Conservation (phyloP, 345 rosid species). For the Linum tenue region DNA sequence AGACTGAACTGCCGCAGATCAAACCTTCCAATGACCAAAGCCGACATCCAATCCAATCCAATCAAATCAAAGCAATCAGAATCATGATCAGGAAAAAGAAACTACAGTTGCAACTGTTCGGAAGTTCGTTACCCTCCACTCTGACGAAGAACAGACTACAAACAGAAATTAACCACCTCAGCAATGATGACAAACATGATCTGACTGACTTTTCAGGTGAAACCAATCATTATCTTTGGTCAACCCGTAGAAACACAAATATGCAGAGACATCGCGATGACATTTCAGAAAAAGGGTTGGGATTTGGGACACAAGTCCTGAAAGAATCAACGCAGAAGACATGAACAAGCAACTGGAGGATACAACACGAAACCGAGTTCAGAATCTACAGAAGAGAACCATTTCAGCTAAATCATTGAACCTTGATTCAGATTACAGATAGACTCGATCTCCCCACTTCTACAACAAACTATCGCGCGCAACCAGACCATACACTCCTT, state of each 20-base stretch:
- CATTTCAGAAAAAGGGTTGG: neutral
- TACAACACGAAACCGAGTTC: neutral
- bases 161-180: no score
- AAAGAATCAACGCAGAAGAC: neutral
- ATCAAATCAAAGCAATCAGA: no score
- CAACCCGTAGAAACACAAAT: neutral
- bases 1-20: no score
- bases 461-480: constrained; percentile 13
- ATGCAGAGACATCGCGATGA: neutral
- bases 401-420: constrained; percentile 24
- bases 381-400: constrained; percentile 29
- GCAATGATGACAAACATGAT: neutral
- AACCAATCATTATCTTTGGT: neutral
- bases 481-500: constrained; percentile 7
- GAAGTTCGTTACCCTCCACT: neutral
- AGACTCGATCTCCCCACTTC: constrained; percentile 34
- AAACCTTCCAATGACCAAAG: neutral
- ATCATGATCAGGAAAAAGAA: neutral
- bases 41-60: no score
- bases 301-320: no score
- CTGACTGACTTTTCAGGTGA: neutral
- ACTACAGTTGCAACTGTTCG: neutral
- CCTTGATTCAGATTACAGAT: constrained; percentile 24
- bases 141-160: neutral
- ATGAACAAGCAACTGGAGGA: neutral